Conservation (phyloP, 2,329 filamentous ascomycete genomes). For the Pezicula rhizophila region DNA sequence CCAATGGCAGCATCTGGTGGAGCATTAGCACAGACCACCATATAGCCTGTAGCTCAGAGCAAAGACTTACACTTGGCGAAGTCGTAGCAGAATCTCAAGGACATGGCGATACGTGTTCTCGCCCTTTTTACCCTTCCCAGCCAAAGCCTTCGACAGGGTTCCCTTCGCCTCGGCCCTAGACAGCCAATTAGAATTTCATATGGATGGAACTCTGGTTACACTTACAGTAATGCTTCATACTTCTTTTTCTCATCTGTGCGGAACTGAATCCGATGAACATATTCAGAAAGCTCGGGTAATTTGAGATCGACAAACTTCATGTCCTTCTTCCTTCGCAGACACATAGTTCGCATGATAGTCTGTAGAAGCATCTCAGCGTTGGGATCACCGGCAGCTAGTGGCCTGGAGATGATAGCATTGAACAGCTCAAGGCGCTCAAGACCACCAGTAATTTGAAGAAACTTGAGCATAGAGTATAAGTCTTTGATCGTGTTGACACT, state of each 20-base stretch:
- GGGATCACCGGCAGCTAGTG: conserved; percentile 51
- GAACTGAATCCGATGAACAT: conserved; percentile 69
- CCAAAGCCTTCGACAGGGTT: conserved; percentile 55
- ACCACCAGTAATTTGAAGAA: conserved; percentile 69
- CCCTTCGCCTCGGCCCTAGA: conserved; percentile 66
- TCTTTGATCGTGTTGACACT: conserved; percentile 72
- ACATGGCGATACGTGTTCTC: conserved; percentile 63
- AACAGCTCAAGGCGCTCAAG: conserved; percentile 70
- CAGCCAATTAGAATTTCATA: conserved; percentile 16
- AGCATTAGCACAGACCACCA: background rate
- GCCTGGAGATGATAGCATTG: conserved; percentile 63
- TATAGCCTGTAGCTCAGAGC: background rate
- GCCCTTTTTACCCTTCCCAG: conserved; percentile 33
- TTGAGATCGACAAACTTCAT: conserved; percentile 83
- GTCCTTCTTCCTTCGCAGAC: conserved; percentile 75
- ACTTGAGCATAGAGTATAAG: conserved; percentile 72
- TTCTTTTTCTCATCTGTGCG: conserved; percentile 67
- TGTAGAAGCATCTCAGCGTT: conserved; percentile 62
- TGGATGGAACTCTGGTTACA: conserved; percentile 12
- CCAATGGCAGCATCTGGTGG: conserved; percentile 69
- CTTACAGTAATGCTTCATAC: conserved; percentile 67
- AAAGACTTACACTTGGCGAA: conserved; percentile 57
- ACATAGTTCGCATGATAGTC: conserved; percentile 72
- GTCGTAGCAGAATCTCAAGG: conserved; percentile 73
- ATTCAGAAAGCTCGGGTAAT: conserved; percentile 71